These are phyloP conservation scores for Uronychia binucleata DNA, from an alignment of 73 alveolate genomes.

Conservation along the genomic window DNA sequence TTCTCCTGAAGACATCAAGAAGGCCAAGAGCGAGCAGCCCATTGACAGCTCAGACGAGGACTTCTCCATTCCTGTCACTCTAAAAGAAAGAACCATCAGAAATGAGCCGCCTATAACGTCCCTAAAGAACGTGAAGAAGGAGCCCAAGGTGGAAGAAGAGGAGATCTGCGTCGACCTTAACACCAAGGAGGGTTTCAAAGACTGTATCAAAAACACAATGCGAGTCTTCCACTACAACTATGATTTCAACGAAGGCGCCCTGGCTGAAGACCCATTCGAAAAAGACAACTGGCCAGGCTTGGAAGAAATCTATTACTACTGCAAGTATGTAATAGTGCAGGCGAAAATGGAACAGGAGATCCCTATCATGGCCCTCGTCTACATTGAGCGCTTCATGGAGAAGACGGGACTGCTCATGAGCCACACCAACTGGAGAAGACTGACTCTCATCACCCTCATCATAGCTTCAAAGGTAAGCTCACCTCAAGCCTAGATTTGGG, in stretches of 20 bases:
- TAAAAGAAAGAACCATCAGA: not conserved
- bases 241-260: constrained; percentile 35
- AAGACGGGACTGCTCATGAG: constrained; percentile 92
- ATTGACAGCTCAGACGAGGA: not conserved
- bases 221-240: constrained; percentile 44
- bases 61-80: not conserved
- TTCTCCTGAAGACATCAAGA: not conserved
- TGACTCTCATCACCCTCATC: constrained; percentile 91
- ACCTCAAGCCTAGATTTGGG: constrained; percentile 95
- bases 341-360: constrained; percentile 96
- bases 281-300: constrained; percentile 48
- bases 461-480: constrained; percentile 81
- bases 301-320: constrained; percentile 81
- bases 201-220: constrained; percentile 35
- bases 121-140: not conserved
- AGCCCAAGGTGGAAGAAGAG: constrained; percentile 8
- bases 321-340: constrained; percentile 86
- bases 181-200: constrained; percentile 53
- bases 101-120: not conserved
- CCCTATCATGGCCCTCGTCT: constrained; percentile 92
- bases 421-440: constrained; percentile 98
- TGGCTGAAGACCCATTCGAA: constrained; percentile 35
- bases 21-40: not conserved
- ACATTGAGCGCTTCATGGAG: constrained; percentile 95
- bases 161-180: constrained; percentile 28